Conservation (phyloP, 441 rosid species). For the Gossypium lobatum region DNA sequence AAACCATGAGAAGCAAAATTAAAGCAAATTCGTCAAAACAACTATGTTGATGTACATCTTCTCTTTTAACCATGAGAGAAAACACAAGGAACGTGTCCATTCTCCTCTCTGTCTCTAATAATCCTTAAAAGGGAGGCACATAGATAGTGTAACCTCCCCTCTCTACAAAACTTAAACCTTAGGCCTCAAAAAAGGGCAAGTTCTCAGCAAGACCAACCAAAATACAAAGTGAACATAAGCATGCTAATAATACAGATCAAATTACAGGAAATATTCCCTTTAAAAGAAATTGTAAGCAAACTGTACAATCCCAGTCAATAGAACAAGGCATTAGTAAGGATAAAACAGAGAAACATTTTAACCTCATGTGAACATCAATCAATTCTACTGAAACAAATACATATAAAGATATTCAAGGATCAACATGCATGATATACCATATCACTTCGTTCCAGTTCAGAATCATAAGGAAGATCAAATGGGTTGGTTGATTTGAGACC, state of each 20-base stretch:
- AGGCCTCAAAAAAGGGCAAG: background rate
- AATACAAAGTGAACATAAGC: background rate
- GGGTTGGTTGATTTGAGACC: slow-evolving; percentile 69
- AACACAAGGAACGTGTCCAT: background rate
- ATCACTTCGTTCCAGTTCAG: slow-evolving; percentile 48
- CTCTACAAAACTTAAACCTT: background rate
- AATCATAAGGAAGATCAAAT: slow-evolving; percentile 83
- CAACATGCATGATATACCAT: slow-evolving; percentile 43
- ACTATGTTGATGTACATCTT: background rate
- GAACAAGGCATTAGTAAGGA: background rate
- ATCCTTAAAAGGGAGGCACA: slow-evolving; percentile 3
- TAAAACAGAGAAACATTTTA: slow-evolving; percentile 1
- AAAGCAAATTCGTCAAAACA: background rate
- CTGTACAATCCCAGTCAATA: background rate
- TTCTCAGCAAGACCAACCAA: slow-evolving; percentile 4
- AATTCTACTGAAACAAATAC: background rate
- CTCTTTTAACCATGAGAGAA: background rate
- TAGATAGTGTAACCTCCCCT: background rate
- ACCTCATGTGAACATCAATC: slow-evolving; percentile 1
- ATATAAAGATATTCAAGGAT: slow-evolving; percentile 9
- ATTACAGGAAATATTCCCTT: background rate
- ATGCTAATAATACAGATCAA: background rate
- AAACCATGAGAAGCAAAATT: background rate
- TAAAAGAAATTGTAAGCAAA: background rate
- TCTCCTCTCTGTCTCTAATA: background rate